A percentile compares a stretch with the other conserved stretches of the same genome.
phyloP scores from a whole-genome alignment of 305 asterid genomes.

The Solanum hybrid region DNA sequence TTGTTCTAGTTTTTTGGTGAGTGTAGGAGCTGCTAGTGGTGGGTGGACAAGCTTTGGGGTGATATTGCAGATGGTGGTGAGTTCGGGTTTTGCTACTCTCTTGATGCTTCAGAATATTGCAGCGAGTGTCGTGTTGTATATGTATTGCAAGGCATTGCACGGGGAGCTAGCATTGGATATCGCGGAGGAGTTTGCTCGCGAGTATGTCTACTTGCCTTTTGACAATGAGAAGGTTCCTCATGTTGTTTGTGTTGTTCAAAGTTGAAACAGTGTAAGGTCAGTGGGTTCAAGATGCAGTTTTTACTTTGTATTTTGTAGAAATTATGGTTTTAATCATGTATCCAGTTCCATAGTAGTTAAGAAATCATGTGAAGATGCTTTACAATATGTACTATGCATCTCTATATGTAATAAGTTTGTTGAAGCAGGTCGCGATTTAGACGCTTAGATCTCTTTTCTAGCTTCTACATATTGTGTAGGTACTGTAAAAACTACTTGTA shows the following conservation, averaged over 20 bases:
- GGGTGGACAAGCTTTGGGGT: conserved; percentile 50
- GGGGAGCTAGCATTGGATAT: conserved; percentile 87
- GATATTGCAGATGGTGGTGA: conserved; percentile 36
- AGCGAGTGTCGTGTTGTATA: conserved; percentile 26
- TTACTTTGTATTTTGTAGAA: background rate
- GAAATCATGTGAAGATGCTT: background rate
- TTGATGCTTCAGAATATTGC: conserved; percentile 29
- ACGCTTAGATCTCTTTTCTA: background rate
- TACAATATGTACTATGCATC: background rate
- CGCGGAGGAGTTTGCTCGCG: conserved; percentile 67
- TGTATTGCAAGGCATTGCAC: conserved; percentile 36
- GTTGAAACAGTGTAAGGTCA: conserved; percentile 4
- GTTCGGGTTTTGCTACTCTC: conserved; percentile 19
- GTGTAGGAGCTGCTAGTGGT: conserved; percentile 20
- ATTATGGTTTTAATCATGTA: background rate
- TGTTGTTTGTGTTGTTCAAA: conserved; percentile 29
- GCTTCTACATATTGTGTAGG: background rate
- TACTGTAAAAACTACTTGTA: background rate
- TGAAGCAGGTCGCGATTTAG: background rate
- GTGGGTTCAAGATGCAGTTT: background rate
- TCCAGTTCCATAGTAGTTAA: background rate
- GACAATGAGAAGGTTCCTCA: conserved; percentile 66
- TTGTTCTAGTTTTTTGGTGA: conserved; percentile 17
- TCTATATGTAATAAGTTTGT: conserved; percentile 1
- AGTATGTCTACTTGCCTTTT: conserved; percentile 73